Evolutionary conservation across 202 grass and related monocot genomes (phyloP).

Genomic region (Carex sylvatica): DNA sequence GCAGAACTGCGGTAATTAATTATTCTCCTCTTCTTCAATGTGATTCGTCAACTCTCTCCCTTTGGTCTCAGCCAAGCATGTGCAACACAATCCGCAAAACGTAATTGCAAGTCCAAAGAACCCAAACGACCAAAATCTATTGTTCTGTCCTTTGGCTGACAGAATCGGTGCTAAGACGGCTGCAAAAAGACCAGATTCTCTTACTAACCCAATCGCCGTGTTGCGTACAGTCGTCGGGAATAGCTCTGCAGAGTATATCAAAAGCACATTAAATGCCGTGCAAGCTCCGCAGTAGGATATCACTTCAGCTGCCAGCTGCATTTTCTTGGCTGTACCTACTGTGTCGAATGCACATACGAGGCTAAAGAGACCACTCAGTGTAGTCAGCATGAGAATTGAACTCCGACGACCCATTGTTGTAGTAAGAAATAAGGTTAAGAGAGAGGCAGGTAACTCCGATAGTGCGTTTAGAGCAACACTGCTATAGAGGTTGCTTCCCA

Average conservation of each 20-base stretch:
- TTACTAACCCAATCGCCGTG: conserved; percentile 8
- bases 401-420: conserved; percentile 38
- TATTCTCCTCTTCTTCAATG: conserved; percentile 73
- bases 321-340: background rate
- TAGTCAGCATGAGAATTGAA: conserved; percentile 43
- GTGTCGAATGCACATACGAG: conserved; percentile 45
- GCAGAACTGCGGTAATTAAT: conserved; percentile 17
- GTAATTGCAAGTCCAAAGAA: conserved; percentile 63
- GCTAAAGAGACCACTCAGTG: conserved; percentile 41
- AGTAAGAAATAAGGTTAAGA: conserved; percentile 34
- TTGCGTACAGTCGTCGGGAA: conserved; percentile 28
- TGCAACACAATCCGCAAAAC: conserved; percentile 44
- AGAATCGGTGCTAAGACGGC: conserved; percentile 25
- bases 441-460: conserved; percentile 27
- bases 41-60: conserved; percentile 63
- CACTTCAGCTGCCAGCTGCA: conserved; percentile 50
- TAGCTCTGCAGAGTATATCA: conserved; percentile 57
- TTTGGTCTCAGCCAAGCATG: conserved; percentile 74
- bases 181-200: background rate
- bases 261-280: conserved; percentile 57
- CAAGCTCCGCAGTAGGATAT: conserved; percentile 66
- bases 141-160: conserved; percentile 17
- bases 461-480: conserved; percentile 26
- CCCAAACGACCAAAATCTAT: conserved; percentile 61
- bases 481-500: conserved; percentile 26